A percentile compares a stretch with the other conserved stretches of the same genome.
phyloP scores from a whole-genome alignment of 2,329 filamentous ascomycete species.

The Onygenales sp. region DNA sequence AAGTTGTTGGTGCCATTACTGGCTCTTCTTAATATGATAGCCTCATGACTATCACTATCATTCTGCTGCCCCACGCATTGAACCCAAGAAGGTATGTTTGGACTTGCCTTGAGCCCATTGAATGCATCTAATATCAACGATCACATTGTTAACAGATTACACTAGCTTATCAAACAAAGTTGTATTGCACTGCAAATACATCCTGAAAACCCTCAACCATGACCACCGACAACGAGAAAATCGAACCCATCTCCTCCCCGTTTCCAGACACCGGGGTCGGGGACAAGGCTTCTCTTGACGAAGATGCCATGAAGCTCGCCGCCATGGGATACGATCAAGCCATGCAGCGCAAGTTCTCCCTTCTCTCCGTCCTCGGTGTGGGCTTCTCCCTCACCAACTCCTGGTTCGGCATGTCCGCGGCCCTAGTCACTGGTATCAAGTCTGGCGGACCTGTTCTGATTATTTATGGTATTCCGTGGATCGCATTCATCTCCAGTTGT shows the following conservation, averaged over 20 bases:
- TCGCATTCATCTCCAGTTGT: slow-evolving; percentile 36
- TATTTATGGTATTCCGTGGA: slow-evolving; percentile 41
- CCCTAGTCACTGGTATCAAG: slow-evolving; percentile 41
- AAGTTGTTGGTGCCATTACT: too few relatives aligned
- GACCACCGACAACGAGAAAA: background rate
- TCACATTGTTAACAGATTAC: too few relatives aligned
- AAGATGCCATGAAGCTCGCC: slow-evolving; percentile 36
- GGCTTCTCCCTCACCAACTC: slow-evolving; percentile 44
- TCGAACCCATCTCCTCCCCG: background rate
- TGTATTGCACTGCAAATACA: too few relatives aligned
- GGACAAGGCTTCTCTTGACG: slow-evolving; percentile 14
- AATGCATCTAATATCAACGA: too few relatives aligned
- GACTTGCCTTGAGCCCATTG: too few relatives aligned
- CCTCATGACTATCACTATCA: too few relatives aligned
- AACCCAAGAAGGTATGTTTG: too few relatives aligned
- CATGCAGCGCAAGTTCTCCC: slow-evolving; percentile 39
- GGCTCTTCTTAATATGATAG: too few relatives aligned
- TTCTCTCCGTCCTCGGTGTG: slow-evolving; percentile 41
- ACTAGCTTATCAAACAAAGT: too few relatives aligned
- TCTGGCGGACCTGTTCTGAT: slow-evolving; percentile 41
- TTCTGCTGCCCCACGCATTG: too few relatives aligned
- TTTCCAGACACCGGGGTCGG: background rate
- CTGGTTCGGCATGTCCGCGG: slow-evolving; percentile 43
- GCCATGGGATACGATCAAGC: slow-evolving; percentile 42
- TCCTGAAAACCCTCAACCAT: background rate